phyloP scores from a whole-genome alignment of 345 rosid species.

The Eutrema japonicum region DNA sequence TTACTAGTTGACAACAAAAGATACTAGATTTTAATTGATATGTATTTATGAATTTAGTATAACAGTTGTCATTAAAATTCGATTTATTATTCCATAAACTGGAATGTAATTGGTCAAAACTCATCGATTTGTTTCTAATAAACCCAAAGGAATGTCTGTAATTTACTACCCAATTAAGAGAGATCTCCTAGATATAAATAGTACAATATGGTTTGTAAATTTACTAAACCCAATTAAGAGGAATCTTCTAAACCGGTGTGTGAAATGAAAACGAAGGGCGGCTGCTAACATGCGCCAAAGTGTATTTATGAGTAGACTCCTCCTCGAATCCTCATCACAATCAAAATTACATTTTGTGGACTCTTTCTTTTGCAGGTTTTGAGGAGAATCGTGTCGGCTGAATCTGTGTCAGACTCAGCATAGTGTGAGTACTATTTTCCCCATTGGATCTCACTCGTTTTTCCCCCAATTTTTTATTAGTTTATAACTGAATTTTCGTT shows the following conservation, averaged over 20 bases:
- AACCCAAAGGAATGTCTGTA: not conserved
- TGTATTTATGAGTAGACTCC: slow-evolving; percentile 33
- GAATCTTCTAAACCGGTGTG: not conserved
- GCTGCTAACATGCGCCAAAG: slow-evolving; percentile 35
- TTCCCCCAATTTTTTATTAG: not conserved
- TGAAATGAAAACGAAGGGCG: slow-evolving; percentile 22
- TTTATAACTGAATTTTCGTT: not conserved
- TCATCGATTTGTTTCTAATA: not conserved
- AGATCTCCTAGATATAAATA: not conserved
- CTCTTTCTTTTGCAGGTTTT: slow-evolving; percentile 53
- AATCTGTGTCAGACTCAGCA: slow-evolving; percentile 46
- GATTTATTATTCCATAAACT: no score
- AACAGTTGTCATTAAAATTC: no score
- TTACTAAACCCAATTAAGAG: not conserved
- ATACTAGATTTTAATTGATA: no score
- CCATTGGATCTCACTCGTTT: slow-evolving; percentile 1
- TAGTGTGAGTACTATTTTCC: slow-evolving; percentile 21
- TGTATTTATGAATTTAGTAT: no score
- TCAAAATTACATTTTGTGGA: slow-evolving; percentile 6
- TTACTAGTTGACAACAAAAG: no score
- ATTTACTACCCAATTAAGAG: not conserved
- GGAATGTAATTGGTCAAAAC: no score
- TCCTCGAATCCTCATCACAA: slow-evolving; percentile 29
- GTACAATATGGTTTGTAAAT: not conserved
- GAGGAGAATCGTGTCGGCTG: slow-evolving; percentile 68